Conservation (phyloP, 2,329 filamentous ascomycete genomes). For the Leptographium galeiforme region DNA sequence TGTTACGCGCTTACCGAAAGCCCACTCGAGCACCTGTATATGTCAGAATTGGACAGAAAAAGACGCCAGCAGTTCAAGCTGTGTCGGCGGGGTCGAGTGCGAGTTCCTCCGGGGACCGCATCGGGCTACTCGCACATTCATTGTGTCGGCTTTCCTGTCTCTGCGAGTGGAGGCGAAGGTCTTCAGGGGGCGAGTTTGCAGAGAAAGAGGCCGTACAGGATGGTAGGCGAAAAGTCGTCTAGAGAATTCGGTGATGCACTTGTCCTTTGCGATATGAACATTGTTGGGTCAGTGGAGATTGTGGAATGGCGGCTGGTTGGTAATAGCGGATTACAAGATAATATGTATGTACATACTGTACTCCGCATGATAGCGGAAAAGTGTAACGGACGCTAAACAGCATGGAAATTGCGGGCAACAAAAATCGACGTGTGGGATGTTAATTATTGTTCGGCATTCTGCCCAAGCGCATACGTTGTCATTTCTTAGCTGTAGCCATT, state of each 20-base stretch:
- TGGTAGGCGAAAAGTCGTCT: neutral
- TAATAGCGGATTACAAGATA: too few species aligned
- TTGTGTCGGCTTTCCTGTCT: neutral
- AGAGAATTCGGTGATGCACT: neutral
- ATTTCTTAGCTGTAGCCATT: too few species aligned
- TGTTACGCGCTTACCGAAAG: slow-evolving; percentile 98
- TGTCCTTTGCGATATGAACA: neutral
- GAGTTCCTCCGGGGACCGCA: neutral
- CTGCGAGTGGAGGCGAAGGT: too few species aligned
- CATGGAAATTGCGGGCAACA: too few species aligned
- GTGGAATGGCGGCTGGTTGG: neutral
- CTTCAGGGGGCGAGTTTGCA: neutral
- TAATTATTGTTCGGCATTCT: too few species aligned
- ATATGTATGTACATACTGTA: too few species aligned
- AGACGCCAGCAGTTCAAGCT: neutral
- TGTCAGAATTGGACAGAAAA: neutral
- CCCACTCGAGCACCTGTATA: slow-evolving; percentile 89
- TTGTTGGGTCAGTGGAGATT: neutral
- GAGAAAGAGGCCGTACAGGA: neutral
- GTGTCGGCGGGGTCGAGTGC: neutral
- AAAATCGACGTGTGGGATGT: too few species aligned
- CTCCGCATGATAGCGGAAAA: too few species aligned
- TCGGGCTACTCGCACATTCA: neutral
- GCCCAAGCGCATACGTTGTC: too few species aligned
- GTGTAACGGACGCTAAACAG: too few species aligned